A percentile compares a stretch with the other conserved stretches of the same genome.
Evolutionary conservation across 495 filamentous ascomycete genomes (phyloP).

Genomic region (Talaromyces trachyspermus): DNA sequence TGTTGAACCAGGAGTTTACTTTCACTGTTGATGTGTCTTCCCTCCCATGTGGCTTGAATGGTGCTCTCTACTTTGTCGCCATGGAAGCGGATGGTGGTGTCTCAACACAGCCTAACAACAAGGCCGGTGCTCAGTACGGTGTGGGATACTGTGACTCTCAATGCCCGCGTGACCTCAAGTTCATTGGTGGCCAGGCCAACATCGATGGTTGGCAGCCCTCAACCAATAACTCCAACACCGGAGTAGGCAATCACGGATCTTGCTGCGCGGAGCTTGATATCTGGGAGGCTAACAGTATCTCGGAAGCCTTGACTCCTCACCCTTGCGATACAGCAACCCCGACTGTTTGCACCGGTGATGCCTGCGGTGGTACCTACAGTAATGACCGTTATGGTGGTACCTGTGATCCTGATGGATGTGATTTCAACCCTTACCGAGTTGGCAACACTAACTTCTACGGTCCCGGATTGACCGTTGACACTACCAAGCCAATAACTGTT

Average conservation of each 20-base stretch:
- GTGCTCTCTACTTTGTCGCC: slow-evolving; percentile 59
- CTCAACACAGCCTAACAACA: slow-evolving; percentile 45
- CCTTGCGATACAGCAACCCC: slow-evolving; percentile 50
- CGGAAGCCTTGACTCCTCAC: slow-evolving; percentile 55
- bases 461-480: slow-evolving; percentile 52
- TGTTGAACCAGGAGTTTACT: slow-evolving; percentile 56
- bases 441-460: slow-evolving; percentile 60
- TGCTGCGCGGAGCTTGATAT: slow-evolving; percentile 73
- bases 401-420: slow-evolving; percentile 73
- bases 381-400: slow-evolving; percentile 41
- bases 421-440: slow-evolving; percentile 69
- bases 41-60: slow-evolving; percentile 64
- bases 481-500: slow-evolving; percentile 55
- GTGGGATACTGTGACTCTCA: slow-evolving; percentile 74
- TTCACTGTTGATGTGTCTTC: slow-evolving; percentile 62
- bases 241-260: slow-evolving; percentile 50
- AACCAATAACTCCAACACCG: slow-evolving; percentile 52
- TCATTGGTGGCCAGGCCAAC: slow-evolving; percentile 63
- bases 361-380: slow-evolving; percentile 46
- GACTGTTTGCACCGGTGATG: slow-evolving; percentile 48
- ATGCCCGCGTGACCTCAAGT: slow-evolving; percentile 57
- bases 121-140: slow-evolving; percentile 63
- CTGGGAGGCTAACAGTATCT: slow-evolving; percentile 61
- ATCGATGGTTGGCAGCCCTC: slow-evolving; percentile 53
- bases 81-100: slow-evolving; percentile 60